Base-by-base conservation (phyloP, 768 basidiomycete species). In the Hygrocybe coccinea region DNA sequence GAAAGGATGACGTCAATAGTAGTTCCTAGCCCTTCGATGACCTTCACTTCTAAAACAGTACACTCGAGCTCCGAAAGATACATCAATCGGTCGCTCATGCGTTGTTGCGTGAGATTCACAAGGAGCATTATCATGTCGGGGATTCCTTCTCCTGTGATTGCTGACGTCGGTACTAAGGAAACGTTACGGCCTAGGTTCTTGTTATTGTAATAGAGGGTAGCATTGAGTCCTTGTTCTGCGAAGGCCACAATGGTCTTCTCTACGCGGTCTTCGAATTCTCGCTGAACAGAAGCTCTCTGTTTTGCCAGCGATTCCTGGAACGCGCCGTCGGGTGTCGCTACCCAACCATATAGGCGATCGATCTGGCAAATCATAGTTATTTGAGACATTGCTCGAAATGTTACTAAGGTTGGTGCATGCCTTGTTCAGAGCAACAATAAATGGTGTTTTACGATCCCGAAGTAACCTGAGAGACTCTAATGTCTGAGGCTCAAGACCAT, bases 101-200 rank as follows among this genome's bases (percentile, higher is more conserved):
- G 85, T 74, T 97, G 89, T 70, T 98, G 95, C 14, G 95, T 98
- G 52, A 98, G 81, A 70, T 97, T 95, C 73, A 97, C 84, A 66
- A 99, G 85, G 24, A 99, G 80, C 91, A 95, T 91, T 74, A 99
- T 93, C 95, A 99, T 95, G 75, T 98, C 97, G 25, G 97, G 97
- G 10, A 99, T 81, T 69, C 97, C 97, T 74, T 99, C 97, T 54
- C 95, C 97, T 3, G 95, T 97, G 71, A 97, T 85, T 34, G 97
- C 97, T 54, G 97, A 98, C 4, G 95, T 98, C 29, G 97, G 95
- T 11, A 99, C 95, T 48, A 99, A 79, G 2, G 95, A 98, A 57
- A 99, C 94, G 62, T 92, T 95, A 57, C 89, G 82, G 52, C 85
- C 91, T 59, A 97, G 87, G 72, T 82, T 93, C 78, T 91, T 95